Evolutionary conservation across 164 flowering plant species (phyloP), one percentile per base, ranked within the genome.

Genomic region (Echeveria elegans): DNA sequence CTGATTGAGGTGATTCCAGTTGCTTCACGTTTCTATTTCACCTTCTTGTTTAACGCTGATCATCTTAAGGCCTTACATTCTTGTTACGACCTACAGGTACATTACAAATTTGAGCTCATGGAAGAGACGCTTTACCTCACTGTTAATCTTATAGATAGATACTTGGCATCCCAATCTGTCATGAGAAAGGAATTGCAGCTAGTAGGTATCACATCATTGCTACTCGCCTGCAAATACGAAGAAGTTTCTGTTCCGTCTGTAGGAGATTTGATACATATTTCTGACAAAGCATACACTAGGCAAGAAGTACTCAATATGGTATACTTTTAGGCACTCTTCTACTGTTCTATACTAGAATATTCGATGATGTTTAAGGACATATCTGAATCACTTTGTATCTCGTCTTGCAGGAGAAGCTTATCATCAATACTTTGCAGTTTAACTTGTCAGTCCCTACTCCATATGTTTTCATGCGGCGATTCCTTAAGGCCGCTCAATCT

Each of bases 171-270:
- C 19, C 78, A 74, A 41, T 28, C 72, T 37, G 82, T 89, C 7
- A 76, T 78, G 76, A 90, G 78, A 74, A 82, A 77, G 63, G 92
- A 93, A 71, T 61, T 89, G 81, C 98, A 93, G 77, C 72, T 93
- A 75, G 94, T 90, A 78, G 97, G 96, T 65, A 90, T 90, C 66
- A 90, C 98, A 66, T 71, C 94, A 34, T 86, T 93, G 21, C 72
- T 93, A 66, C 74, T 90, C 66, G 97, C 96, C 21, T 93, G 97
- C 23, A 93, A 93, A 73, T 90, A 93, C 73, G 97, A 93, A 69
- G 98, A 94, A 74, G 87, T 78, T 71, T 90, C 97, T 96, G 97
- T 89, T 80, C 97, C 98, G 8, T 81, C 82, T 88, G 98, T 89
- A 76, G 43, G 37, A 24, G 26, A 47, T 31, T 6, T 11, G 28